phyloP scores from a whole-genome alignment of 2,329 filamentous ascomycete genomes.

The Neoscytalidium dimidiatum region DNA sequence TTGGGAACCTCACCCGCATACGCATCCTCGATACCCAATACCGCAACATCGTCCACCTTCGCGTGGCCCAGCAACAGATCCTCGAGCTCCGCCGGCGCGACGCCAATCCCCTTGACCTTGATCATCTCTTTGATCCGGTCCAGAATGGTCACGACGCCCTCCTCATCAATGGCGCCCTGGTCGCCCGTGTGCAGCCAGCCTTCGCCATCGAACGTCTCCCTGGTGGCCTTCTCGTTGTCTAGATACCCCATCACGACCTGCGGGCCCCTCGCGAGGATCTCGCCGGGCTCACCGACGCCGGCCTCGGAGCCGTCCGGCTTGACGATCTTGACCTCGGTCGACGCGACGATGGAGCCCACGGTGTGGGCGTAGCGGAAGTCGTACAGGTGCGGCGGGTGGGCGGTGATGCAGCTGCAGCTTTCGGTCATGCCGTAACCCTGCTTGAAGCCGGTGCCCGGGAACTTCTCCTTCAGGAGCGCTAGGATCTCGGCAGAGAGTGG shows the following conservation, averaged over 20 bases:
- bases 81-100: constrained; percentile 66
- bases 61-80: constrained; percentile 61
- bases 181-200: constrained; percentile 62
- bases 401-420: constrained; percentile 63
- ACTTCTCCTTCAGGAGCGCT: constrained; percentile 55
- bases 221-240: constrained; percentile 44
- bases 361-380: constrained; percentile 59
- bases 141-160: constrained; percentile 59
- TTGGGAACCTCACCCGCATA: constrained; percentile 51
- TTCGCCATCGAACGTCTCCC: constrained; percentile 48
- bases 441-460: constrained; percentile 62
- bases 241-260: constrained; percentile 56
- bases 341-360: constrained; percentile 59
- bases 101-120: constrained; percentile 65
- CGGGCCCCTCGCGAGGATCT: constrained; percentile 52
- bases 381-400: constrained; percentile 59
- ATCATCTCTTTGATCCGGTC: constrained; percentile 70
- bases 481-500: constrained; percentile 61
- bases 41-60: constrained; percentile 59
- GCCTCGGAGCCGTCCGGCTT: constrained; percentile 58
- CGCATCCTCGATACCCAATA: constrained; percentile 56
- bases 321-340: constrained; percentile 62
- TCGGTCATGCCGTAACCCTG: constrained; percentile 72
- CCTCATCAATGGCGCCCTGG: constrained; percentile 55
- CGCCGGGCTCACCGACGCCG: constrained; percentile 54